Evolutionary conservation across 1,284 basidiomycete species (phyloP).

Genomic region (Ustilago trichophora): DNA sequence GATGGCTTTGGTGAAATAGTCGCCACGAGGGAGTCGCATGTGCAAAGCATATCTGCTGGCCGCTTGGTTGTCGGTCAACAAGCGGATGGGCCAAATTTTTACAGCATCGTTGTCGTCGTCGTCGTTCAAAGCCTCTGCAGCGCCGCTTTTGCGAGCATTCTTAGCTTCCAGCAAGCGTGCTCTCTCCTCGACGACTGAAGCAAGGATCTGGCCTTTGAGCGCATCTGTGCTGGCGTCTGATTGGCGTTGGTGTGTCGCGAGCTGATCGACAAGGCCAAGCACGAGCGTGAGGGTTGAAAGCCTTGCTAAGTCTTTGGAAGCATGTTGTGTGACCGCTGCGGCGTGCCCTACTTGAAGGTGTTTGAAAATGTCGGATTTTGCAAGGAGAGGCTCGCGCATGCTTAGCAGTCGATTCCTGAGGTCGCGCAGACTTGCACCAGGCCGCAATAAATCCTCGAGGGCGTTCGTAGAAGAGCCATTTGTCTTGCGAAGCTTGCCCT

Average conservation of each 20-base stretch:
- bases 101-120: neutral
- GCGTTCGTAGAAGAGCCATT: neutral
- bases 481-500: constrained; percentile 12
- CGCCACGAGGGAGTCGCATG: constrained; percentile 59
- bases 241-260: constrained; percentile 29
- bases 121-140: neutral
- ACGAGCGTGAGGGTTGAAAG: constrained; percentile 29
- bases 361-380: constrained; percentile 9
- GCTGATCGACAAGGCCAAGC: constrained; percentile 39
- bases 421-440: constrained; percentile 24
- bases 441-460: constrained; percentile 11
- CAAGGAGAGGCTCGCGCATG: constrained; percentile 22
- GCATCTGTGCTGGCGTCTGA: constrained; percentile 13
- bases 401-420: constrained; percentile 18
- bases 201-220: constrained; percentile 18
- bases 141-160: constrained; percentile 4
- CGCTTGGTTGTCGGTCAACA: constrained; percentile 2
- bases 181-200: constrained; percentile 17
- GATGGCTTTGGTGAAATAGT: constrained; percentile 63
- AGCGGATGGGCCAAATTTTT: neutral
- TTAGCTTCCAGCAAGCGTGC: constrained; percentile 17
- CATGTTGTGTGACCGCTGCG: neutral
- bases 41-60: constrained; percentile 55
- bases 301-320: constrained; percentile 10
- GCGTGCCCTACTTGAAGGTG: constrained; percentile 4